Conservation (phyloP, 176 grass and related monocot species). For the Ensete ventricosum region DNA sequence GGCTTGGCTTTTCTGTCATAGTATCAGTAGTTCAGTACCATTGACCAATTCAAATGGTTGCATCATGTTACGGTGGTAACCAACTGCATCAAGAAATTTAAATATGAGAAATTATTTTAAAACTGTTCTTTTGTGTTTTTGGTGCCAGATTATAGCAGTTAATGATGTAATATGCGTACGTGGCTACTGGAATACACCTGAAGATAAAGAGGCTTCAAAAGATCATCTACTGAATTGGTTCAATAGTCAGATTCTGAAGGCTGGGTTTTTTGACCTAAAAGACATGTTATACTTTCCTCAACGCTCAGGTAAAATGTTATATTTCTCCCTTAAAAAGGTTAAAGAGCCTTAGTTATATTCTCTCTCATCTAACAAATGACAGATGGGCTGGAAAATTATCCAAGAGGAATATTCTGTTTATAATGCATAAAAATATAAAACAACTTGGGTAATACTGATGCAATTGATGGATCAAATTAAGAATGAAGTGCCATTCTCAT, state of each 20-base stretch:
- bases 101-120: neutral
- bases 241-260: conserved; percentile 48
- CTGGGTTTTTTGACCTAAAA: conserved; percentile 41
- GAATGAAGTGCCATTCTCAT: too few species aligned
- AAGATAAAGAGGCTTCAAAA: conserved; percentile 50
- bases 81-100: too few species aligned
- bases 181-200: conserved; percentile 74
- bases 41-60: too few species aligned
- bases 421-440: neutral
- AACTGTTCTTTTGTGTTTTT: conserved; percentile 12
- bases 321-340: neutral
- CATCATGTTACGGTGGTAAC: too few species aligned
- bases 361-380: conserved; percentile 5
- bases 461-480: too few species aligned
- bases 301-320: conserved; percentile 30
- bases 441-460: neutral
- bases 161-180: conserved; percentile 50
- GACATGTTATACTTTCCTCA: conserved; percentile 56
- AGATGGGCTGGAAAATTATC: neutral
- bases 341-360: neutral
- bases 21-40: too few species aligned
- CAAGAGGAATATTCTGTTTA: neutral
- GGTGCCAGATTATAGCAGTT: conserved; percentile 56
- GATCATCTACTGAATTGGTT: conserved; percentile 55
- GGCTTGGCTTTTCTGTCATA: too few species aligned